Evolutionary conservation across 208 protist genomes (phyloP).

Genomic region (Leishmania turanica): DNA sequence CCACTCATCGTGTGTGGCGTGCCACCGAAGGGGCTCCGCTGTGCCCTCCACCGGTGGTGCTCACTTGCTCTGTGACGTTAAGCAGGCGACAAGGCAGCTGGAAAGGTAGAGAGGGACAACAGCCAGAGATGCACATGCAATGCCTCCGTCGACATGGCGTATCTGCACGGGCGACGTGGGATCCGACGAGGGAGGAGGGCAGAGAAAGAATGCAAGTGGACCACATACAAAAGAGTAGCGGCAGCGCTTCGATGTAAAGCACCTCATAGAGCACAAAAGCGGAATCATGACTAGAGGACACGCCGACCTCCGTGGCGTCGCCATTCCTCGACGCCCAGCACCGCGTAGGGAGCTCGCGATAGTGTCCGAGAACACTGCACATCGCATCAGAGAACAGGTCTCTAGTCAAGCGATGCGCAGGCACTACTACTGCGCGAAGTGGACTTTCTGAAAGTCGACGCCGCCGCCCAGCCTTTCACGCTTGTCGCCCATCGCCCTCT

Average conservation of each 20-base stretch:
- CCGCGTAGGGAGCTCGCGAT: background rate
- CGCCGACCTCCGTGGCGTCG: background rate
- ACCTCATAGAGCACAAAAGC: background rate
- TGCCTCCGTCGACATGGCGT: background rate
- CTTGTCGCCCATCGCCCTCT: background rate
- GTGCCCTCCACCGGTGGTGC: background rate
- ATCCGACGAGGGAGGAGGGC: background rate
- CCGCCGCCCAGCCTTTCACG: background rate
- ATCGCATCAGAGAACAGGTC: background rate
- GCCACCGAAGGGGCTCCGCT: background rate
- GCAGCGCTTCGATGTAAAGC: background rate
- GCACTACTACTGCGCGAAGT: background rate
- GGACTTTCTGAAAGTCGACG: background rate
- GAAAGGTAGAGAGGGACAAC: background rate
- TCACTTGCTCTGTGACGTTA: background rate
- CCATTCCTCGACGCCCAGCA: background rate
- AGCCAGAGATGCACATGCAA: background rate
- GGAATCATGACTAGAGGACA: background rate
- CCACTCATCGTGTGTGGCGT: constrained; percentile 47
- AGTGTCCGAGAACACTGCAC: background rate
- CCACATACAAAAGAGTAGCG: background rate
- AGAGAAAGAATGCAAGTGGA: background rate
- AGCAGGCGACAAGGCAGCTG: background rate
- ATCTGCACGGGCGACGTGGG: background rate
- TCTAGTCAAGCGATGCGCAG: background rate